Conservation (phyloP, 306 rosid species). For the Echinosophora koreensis region DNA sequence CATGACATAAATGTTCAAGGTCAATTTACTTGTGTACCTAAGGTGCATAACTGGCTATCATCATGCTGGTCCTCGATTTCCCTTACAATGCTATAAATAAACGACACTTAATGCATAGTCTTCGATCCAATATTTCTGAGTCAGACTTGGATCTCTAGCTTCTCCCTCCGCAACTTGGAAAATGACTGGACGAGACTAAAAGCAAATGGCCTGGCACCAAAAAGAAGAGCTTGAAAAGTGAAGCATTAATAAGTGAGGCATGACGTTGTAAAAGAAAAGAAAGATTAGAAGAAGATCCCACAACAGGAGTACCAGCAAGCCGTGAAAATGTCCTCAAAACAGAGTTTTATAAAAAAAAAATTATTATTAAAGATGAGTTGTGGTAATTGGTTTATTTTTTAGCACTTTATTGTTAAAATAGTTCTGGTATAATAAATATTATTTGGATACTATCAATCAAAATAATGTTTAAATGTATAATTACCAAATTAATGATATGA, state of each 20-base stretch:
- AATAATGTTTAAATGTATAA: too few species aligned
- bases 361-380: too few species aligned
- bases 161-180: slow-evolving; percentile 17
- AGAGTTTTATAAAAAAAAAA: too few species aligned
- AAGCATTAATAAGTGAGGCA: slow-evolving; percentile 22
- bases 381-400: too few species aligned
- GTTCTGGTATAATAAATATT: too few species aligned
- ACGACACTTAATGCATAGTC: not conserved
- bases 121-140: not conserved
- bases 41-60: not conserved
- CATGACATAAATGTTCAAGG: not conserved
- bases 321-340: too few species aligned
- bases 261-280: slow-evolving; percentile 21
- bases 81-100: not conserved
- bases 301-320: too few species aligned
- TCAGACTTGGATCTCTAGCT: slow-evolving; percentile 2
- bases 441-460: too few species aligned
- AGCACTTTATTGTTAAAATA: too few species aligned
- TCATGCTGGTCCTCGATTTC: not conserved
- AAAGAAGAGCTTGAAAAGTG: slow-evolving; percentile 36
- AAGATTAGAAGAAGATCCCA: too few species aligned
- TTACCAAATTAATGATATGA: too few species aligned
- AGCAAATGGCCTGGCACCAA: slow-evolving; percentile 40
- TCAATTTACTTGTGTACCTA: not conserved
- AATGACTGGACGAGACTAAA: slow-evolving; percentile 44